Conservation (phyloP, 2,329 filamentous ascomycete genomes). For the Claviceps cyperi region DNA sequence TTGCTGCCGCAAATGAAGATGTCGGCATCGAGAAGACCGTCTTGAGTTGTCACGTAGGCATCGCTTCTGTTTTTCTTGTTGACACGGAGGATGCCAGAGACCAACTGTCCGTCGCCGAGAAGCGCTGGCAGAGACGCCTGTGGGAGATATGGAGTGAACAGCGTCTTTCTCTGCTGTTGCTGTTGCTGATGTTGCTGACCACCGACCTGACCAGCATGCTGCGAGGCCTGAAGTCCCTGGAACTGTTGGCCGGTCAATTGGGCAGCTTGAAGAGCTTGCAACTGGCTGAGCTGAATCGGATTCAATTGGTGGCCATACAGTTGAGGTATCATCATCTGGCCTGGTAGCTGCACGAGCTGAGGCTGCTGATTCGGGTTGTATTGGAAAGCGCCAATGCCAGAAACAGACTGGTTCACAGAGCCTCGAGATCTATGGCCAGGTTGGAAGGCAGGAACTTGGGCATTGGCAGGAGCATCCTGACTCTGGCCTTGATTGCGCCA, state of each 20-base stretch:
- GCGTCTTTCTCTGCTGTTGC: slow-evolving; percentile 89
- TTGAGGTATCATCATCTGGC: slow-evolving; percentile 74
- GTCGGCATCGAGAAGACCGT: slow-evolving; percentile 79
- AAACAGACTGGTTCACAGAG: slow-evolving; percentile 77
- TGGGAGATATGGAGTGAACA: slow-evolving; percentile 94
- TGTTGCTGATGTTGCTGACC: slow-evolving; percentile 41
- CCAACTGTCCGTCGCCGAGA: slow-evolving; percentile 80
- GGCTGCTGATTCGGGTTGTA: slow-evolving; percentile 61
- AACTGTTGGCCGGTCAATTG: slow-evolving; percentile 68
- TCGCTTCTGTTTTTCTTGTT: slow-evolving; percentile 99
- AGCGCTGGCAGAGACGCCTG: slow-evolving; percentile 87
- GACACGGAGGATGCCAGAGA: slow-evolving; percentile 89
- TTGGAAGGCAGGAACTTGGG: slow-evolving; percentile 62
- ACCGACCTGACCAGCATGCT: slow-evolving; percentile 54
- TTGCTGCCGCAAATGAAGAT: slow-evolving; percentile 99
- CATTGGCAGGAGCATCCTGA: slow-evolving; percentile 39
- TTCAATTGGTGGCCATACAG: slow-evolving; percentile 84
- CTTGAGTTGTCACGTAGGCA: slow-evolving; percentile 88
- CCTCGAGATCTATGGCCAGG: slow-evolving; percentile 77
- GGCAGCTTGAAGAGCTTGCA: slow-evolving; percentile 83
- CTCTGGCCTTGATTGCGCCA: slow-evolving; percentile 70
- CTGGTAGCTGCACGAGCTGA: slow-evolving; percentile 73
- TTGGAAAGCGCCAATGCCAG: slow-evolving; percentile 73
- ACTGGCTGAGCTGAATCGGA: slow-evolving; percentile 73
- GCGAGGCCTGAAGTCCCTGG: slow-evolving; percentile 51